Evolutionary conservation across 305 asterid genomes (phyloP), one percentile per base, ranked within the genome.

Genomic region (Fraxinus ornus): DNA sequence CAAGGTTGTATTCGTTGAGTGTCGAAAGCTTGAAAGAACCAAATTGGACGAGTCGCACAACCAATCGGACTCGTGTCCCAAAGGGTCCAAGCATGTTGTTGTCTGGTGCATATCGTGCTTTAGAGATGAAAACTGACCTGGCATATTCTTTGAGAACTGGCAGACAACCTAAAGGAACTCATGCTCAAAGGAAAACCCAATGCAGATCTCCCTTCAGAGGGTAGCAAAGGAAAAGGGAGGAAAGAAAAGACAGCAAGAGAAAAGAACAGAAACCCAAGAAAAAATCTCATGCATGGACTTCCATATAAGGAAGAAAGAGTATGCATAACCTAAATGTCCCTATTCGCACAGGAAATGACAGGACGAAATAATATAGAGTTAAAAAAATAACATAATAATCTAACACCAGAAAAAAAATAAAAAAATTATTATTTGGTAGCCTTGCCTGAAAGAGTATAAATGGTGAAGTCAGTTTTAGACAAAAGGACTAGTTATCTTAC

Each of bases 401-500:
- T 81, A 32, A 32, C 5, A 39, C 36, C 78, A 60, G 21, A 41
- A 44, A 80, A 21, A n/a, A 24, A 32, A 32, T 0, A 10, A 79
- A 33, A 57, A 28, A 55, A 37, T n/a, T 15, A 39, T 39, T 39
- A 39, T 39, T 8, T 39, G 47, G 47, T 19, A 41, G 10, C 28
- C 10, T 33, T 82, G 24, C 12, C 33, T 3, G 17, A 52, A 76
- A 75, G 30, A 30, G 36, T 60, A 75, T 98, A 98, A 74, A 5
- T 64, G 70, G 79, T 28, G 26, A 62, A 76, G 33, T 26, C 75
- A 79, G 36, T 49, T 52, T 17, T n/a, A 52, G 47, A 33, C 7
- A 76, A 64, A 70, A 62, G 71, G 81, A 76, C 26, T 77, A 83
- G 71, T 41, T 37, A 77, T 84, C 91, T 86, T 92, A 96, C 99